Base-by-base conservation (phyloP, 2,329 filamentous ascomycete species). In the Taxawa tesnikishii region DNA sequence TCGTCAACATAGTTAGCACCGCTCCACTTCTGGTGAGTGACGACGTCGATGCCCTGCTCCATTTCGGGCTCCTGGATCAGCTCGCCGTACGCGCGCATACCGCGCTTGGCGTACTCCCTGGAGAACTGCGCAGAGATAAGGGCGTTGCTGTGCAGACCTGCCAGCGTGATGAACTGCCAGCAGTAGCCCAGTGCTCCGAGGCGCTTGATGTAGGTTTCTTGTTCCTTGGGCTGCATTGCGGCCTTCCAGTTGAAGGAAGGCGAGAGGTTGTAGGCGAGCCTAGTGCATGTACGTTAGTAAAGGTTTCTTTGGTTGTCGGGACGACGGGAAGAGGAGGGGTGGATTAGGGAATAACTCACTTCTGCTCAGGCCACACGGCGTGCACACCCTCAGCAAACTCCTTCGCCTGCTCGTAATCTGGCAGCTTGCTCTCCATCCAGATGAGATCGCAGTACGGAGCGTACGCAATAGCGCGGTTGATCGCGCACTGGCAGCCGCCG, bases 151-250 rank as follows among this genome's bases (percentile, higher is more conserved):
- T 98, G 90, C 53, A 98, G 71, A 45, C 90, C 90, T 4, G 88
- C 90, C 28, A 98, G 75, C n/a, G 90, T 98, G 67, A 98, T 98
- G 70, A 98, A 98, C 62, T 98, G 90, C 90, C 90, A 98, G 74
- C 84, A 93, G 73, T 98, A 98, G 41, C 90, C 90, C 29, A 98
- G 73, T 41, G 65, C 52, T 39, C 78, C 85, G 25, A 98, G 80
- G 26, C 90, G 83, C 41, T 77, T 68, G 65, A 98, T 98, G 66
- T 96, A 98, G 13, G 90, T 98, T 65, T 94, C 84, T 64, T 98
- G 90, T 57, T 96, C 88, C 32, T 72, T 69, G 44, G 81, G 75
- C 27, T 83, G 71, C 87, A 94, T 94, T 48, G 88, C 90, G 37
- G 85, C 72, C 69, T 96, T 96, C 90, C 90, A 98, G 75, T 98